A percentile compares a stretch with the other conserved stretches of the same genome.
Conservation (phyloP, 306 rosid genomes). For the Vachellia pachyceras region DNA sequence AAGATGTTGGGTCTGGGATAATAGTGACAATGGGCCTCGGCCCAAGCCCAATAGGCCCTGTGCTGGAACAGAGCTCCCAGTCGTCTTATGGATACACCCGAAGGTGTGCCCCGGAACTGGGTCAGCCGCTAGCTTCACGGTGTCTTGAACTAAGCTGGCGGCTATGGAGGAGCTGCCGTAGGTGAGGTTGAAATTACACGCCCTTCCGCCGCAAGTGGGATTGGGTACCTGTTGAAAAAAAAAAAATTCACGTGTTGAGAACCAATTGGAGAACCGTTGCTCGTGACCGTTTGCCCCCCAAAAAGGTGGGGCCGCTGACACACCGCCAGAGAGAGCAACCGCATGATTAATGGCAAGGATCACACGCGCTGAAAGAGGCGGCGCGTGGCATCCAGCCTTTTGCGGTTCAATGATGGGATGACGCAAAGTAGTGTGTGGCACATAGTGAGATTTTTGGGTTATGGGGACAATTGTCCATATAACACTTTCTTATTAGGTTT, state of each 20-base stretch:
- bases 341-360: neutral
- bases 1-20: constrained; percentile 74
- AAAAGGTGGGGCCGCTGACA: neutral
- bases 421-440: neutral
- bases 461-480: neutral
- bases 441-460: neutral
- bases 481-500: neutral
- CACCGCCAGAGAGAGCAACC: neutral
- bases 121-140: constrained; percentile 74
- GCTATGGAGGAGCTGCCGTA: constrained; percentile 79
- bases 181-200: constrained; percentile 81
- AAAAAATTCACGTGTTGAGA: constrained; percentile 34
- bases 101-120: constrained; percentile 67
- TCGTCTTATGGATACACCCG: constrained; percentile 74
- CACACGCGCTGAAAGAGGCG: neutral
- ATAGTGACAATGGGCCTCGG: constrained; percentile 85
- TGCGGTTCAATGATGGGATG: no score
- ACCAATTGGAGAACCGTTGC: neutral
- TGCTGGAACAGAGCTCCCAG: constrained; percentile 70
- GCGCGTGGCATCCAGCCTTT: neutral
- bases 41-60: constrained; percentile 93
- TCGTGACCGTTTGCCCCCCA: constrained; percentile 41
- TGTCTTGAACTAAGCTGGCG: constrained; percentile 74
- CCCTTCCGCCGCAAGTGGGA: constrained; percentile 73
- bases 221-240: constrained; percentile 68